phyloP scores from a whole-genome alignment of 129 eudicot genomes.

The Pittosporum tobira region DNA sequence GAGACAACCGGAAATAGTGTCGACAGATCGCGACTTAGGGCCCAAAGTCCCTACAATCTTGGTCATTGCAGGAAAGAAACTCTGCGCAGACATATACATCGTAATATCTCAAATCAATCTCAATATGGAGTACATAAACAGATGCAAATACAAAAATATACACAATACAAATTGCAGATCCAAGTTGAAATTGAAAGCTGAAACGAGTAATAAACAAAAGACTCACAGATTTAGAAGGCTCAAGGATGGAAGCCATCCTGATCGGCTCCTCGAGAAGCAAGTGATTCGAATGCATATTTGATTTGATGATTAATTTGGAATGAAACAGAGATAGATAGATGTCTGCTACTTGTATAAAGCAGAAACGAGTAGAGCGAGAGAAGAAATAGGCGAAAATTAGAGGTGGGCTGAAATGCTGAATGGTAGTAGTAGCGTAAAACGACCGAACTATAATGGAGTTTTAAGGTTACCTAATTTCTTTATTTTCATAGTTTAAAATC shows the following conservation, averaged over 20 bases:
- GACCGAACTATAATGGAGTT: too few species aligned
- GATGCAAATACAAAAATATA: neutral
- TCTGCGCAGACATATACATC: conserved; percentile 30
- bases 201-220: neutral
- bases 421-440: too few species aligned
- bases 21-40: conserved; percentile 77
- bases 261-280: conserved; percentile 87
- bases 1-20: conserved; percentile 61
- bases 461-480: too few species aligned
- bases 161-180: neutral
- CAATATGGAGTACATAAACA: neutral
- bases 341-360: too few species aligned
- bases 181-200: neutral
- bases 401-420: too few species aligned
- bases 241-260: conserved; percentile 83
- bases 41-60: conserved; percentile 93
- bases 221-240: conserved; percentile 81
- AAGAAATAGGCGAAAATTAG: too few species aligned
- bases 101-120: neutral
- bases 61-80: conserved; percentile 83
- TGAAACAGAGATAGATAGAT: neutral
- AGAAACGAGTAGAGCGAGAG: too few species aligned
- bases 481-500: too few species aligned
- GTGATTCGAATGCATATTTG: conserved; percentile 73
- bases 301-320: conserved; percentile 3